Evolutionary conservation across 2,329 filamentous ascomycete species (phyloP), one percentile per base, ranked within the genome.

Genomic region (Diaporthe humulicola): DNA sequence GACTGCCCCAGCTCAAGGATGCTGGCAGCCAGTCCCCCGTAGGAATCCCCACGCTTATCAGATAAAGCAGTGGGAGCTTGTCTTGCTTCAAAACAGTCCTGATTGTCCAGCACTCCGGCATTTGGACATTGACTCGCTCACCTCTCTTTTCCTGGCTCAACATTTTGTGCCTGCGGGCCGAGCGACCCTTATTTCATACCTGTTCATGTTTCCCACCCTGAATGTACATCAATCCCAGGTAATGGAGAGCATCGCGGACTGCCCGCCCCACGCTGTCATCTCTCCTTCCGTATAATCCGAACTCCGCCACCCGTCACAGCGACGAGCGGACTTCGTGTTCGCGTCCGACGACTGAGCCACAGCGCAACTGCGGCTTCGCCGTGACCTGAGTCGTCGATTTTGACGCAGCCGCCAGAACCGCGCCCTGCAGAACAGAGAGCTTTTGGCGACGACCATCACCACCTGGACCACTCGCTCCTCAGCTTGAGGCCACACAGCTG

Each of bases 51-150:
- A 58, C 40, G 67, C 73, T 71, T 74, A 70, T 74, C 67, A 52
- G 73, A 71, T 74, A 74, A 56, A 71, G 73, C 69, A 60, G 69
- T 40, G 36, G 45, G 28, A 54, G 48, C 70, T 64, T 72, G 70
- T 40, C 56, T 61, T 52, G 56, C 30, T 36, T 64, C 45, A 38
- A 38, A 67, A 52, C 64, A 67, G 64, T 15, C 45, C 48, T 36
- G 38, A 28, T 28, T 71, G 25, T 36, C 70, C 70, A 71, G 56
- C 36, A 25, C 42, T 71, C 56, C 33, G 45, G 45, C 58, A 54
- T n/a, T 25, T 66, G n/a, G 58, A 30, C 58, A n/a, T 71, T 58
- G 73, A 67, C 60, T 58, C 48, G 73, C 73, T 67, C 69, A 67
- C 38, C 17, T 69, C 9, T 42, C 42, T 25, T 64, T 54, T 36